A percentile compares a stretch with the other conserved stretches of the same genome.
phyloP scores from a whole-genome alignment of 441 rosid species.

The Syzygium syzygioides region DNA sequence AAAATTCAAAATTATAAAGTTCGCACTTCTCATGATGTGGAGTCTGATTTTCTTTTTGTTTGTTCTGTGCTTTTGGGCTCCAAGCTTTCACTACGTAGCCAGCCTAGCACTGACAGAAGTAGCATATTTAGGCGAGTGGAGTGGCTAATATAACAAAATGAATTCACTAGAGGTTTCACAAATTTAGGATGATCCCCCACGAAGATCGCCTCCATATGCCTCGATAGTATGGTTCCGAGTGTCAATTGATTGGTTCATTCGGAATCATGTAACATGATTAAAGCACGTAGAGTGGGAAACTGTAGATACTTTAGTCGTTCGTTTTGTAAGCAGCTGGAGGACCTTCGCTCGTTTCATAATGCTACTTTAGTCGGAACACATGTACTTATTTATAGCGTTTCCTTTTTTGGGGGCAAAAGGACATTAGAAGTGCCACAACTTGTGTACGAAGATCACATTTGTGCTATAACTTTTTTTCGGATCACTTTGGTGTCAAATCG shows the following conservation, averaged over 20 bases:
- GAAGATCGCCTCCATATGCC: background rate
- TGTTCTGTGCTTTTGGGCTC: background rate
- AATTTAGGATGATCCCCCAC: background rate
- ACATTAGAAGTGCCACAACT: too few species aligned
- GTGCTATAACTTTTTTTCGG: too few species aligned
- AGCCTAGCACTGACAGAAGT: background rate
- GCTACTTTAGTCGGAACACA: background rate
- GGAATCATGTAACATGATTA: background rate
- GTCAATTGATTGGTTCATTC: background rate
- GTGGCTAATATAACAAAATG: background rate
- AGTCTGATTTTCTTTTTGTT: background rate
- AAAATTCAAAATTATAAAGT: background rate
- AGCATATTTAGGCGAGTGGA: background rate
- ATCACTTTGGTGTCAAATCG: too few species aligned
- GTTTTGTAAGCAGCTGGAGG: background rate
- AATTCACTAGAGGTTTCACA: background rate
- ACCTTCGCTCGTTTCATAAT: background rate
- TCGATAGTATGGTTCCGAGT: background rate
- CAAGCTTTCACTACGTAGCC: background rate
- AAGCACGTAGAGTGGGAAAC: background rate
- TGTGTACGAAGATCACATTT: too few species aligned
- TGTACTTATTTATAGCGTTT: background rate
- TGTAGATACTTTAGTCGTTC: background rate
- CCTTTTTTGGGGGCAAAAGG: background rate
- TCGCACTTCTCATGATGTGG: background rate